phyloP scores from a whole-genome alignment of 2,329 filamentous ascomycete species.

The Neofusicoccum ribis region DNA sequence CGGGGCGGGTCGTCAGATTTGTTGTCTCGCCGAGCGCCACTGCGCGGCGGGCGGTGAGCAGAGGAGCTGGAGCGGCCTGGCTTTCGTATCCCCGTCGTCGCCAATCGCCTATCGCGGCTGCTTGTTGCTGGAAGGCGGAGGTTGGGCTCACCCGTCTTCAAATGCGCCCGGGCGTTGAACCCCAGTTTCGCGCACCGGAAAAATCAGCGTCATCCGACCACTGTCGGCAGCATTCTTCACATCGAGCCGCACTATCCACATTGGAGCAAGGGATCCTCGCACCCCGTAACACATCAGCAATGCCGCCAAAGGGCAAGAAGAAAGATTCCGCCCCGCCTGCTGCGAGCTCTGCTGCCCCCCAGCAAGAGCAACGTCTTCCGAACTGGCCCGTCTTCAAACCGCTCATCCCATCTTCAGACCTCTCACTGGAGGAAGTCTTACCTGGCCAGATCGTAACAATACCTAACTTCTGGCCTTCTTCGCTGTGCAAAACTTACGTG shows the following conservation, averaged over 20 bases:
- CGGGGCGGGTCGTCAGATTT: conserved; percentile 7
- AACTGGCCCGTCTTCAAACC: conserved; percentile 75
- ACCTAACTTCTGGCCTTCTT: conserved; percentile 71
- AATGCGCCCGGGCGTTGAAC: background rate
- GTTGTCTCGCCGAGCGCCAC: conserved; percentile 6
- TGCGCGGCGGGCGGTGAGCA: conserved; percentile 6
- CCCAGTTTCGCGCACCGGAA: background rate
- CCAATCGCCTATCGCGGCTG: background rate
- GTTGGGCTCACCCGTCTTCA: background rate
- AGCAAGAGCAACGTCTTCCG: conserved; percentile 37
- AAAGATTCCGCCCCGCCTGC: conserved; percentile 22
- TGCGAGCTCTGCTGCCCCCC: conserved; percentile 5
- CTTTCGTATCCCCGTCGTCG: background rate
- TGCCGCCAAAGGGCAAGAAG: conserved; percentile 36
- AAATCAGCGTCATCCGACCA: conserved; percentile 11
- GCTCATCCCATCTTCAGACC: conserved; percentile 63
- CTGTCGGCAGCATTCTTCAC: background rate
- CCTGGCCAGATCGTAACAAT: conserved; percentile 71
- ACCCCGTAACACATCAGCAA: conserved; percentile 15
- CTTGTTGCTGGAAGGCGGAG: background rate
- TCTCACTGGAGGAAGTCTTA: conserved; percentile 60
- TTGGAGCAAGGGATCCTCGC: no score
- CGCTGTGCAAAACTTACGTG: conserved; percentile 74
- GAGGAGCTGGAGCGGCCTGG: background rate
- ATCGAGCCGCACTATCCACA: background rate